phyloP scores from a whole-genome alignment of 306 rosid species.

The Chamaecrista fasciculata region DNA sequence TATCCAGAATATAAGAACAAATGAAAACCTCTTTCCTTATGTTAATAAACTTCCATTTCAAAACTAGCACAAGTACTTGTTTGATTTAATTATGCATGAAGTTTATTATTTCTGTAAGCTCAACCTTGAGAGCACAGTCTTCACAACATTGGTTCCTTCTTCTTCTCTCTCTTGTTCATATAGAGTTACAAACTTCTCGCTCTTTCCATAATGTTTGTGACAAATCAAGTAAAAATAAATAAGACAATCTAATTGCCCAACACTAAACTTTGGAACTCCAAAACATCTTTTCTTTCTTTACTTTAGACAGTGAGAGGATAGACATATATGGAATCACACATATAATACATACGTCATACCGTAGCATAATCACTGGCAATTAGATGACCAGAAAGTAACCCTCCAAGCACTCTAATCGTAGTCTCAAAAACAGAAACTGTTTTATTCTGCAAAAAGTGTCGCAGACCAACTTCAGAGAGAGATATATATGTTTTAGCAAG shows the following conservation, averaged over 20 bases:
- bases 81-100: background rate
- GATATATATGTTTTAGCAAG: background rate
- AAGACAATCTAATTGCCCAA: background rate
- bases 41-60: background rate
- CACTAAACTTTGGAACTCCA: background rate
- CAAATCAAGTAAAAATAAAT: background rate
- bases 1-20: background rate
- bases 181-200: too few relatives aligned
- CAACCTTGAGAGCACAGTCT: background rate
- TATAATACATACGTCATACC: slow-evolving; percentile 67
- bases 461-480: slow-evolving; percentile 1
- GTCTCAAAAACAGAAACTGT: slow-evolving; percentile 95
- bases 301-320: slow-evolving; percentile 14
- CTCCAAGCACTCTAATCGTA: slow-evolving; percentile 84
- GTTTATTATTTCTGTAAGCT: background rate
- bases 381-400: slow-evolving; percentile 89
- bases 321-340: background rate
- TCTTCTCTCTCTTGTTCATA: background rate
- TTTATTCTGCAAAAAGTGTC: slow-evolving; percentile 70
- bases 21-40: background rate
- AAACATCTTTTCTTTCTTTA: background rate
- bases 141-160: background rate
- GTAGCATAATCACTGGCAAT: slow-evolving; percentile 85
- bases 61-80: background rate
- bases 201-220: background rate